Evolutionary conservation across 306 rosid species (phyloP).

Genomic region (Rosa persica): DNA sequence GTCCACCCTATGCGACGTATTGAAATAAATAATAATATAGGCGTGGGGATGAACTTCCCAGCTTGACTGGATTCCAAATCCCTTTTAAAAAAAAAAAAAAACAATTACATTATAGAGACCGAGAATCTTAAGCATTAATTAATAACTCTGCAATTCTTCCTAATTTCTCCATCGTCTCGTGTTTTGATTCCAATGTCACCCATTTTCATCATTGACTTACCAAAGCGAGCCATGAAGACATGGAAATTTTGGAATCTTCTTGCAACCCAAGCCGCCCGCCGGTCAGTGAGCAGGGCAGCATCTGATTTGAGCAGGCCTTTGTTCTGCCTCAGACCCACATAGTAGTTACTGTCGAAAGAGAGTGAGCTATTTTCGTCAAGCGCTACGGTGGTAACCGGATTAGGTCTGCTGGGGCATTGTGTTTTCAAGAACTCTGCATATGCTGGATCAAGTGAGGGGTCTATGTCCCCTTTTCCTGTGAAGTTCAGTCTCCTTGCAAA

Average conservation of each 20-base stretch:
- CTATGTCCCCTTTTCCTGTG: conserved; percentile 40
- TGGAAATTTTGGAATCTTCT: conserved; percentile 18
- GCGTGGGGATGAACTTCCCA: too few species aligned
- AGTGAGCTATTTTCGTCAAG: conserved; percentile 46
- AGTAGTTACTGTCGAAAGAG: conserved; percentile 42
- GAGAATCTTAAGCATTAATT: conserved; percentile 45
- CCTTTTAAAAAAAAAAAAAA: not conserved
- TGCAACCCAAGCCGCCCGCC: conserved; percentile 8
- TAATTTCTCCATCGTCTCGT: conserved; percentile 44
- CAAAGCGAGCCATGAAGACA: conserved; percentile 43
- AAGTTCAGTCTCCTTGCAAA: conserved; percentile 37
- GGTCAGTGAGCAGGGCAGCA: conserved; percentile 47
- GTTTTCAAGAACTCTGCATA: conserved; percentile 18
- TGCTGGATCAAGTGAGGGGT: conserved; percentile 24
- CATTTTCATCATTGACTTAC: conserved; percentile 58
- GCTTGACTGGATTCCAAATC: too few species aligned
- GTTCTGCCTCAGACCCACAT: conserved; percentile 28
- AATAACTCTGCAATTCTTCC: conserved; percentile 50
- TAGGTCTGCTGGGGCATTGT: conserved; percentile 18
- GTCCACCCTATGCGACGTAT: too few species aligned
- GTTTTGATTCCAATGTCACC: conserved; percentile 47
- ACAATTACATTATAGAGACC: not conserved
- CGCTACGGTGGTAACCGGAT: conserved; percentile 17
- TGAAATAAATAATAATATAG: too few species aligned
- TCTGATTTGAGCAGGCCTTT: conserved; percentile 60